A percentile compares a stretch with the other conserved stretches of the same genome.
phyloP scores from a whole-genome alignment of 1,139 yeast genomes.

The Trichomonascaceae sp. region DNA sequence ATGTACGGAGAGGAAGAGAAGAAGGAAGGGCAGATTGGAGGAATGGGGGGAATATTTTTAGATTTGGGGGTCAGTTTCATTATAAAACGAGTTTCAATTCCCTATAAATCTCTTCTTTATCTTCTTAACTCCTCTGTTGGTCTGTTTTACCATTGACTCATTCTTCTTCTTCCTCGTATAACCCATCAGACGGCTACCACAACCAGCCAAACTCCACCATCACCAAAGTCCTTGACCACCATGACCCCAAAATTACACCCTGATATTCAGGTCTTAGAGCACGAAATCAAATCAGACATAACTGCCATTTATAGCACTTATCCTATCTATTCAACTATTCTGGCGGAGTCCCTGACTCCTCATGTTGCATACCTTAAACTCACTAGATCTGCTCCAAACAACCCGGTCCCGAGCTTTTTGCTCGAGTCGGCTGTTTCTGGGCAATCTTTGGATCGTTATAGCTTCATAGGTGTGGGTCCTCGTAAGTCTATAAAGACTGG shows the following conservation, averaged over 20 bases:
- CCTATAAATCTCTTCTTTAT: too few relatives aligned
- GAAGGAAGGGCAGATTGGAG: too few relatives aligned
- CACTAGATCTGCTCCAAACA: slow-evolving; percentile 45
- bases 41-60: too few relatives aligned
- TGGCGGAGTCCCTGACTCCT: slow-evolving; percentile 76
- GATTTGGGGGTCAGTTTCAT: too few relatives aligned
- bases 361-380: slow-evolving; percentile 84
- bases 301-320: slow-evolving; percentile 41
- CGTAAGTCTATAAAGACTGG: slow-evolving; percentile 80
- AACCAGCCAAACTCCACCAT: too few relatives aligned
- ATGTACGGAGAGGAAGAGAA: not conserved
- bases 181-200: too few relatives aligned
- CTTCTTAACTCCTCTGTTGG: too few relatives aligned
- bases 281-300: slow-evolving; percentile 1
- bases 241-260: slow-evolving; percentile 1
- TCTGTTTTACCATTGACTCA: too few relatives aligned
- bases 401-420: slow-evolving; percentile 65
- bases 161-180: too few relatives aligned
- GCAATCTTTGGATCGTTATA: slow-evolving; percentile 81
- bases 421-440: slow-evolving; percentile 87
- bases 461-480: slow-evolving; percentile 85
- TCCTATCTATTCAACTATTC: slow-evolving; percentile 71
- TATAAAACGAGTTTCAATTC: too few relatives aligned
- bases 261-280: not conserved
- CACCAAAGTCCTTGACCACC: too few relatives aligned